These are phyloP conservation scores for Fagopyrum esculentum DNA, from an alignment of 148 eudicot genomes.

Conservation along the genomic window DNA sequence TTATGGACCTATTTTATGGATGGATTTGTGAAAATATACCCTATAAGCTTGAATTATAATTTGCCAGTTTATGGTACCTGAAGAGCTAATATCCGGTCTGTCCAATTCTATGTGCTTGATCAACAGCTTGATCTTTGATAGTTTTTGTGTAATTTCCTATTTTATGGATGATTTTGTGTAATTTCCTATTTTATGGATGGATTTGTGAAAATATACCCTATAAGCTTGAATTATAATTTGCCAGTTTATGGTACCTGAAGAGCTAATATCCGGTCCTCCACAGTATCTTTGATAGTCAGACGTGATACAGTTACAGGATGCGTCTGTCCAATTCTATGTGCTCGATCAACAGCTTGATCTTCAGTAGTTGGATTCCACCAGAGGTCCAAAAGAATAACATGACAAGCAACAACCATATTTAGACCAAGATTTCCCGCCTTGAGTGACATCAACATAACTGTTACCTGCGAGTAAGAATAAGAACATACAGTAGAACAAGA, in stretches of 20 bases:
- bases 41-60: no score
- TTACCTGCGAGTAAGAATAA: conserved; percentile 42
- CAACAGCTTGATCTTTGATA: no score
- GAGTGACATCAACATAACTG: conserved; percentile 91
- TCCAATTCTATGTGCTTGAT: no score
- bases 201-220: no score
- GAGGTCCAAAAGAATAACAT: conserved; percentile 94
- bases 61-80: no score
- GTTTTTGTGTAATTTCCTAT: no score
- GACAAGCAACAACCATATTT: conserved; percentile 96
- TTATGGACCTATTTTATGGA: no score
- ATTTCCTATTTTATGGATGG: no score
- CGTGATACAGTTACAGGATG: conserved; percentile 91
- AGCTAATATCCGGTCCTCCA: conserved; percentile 82
- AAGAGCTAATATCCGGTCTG: no score
- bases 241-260: background rate
- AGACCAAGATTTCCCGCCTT: conserved; percentile 98
- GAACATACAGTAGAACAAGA: background rate
- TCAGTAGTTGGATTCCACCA: conserved; percentile 99
- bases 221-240: background rate
- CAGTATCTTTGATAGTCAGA: conserved; percentile 79
- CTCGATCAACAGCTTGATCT: conserved; percentile 97
- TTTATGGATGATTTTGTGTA: no score
- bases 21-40: no score
- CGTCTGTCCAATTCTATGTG: conserved; percentile 98